phyloP scores from a whole-genome alignment of 1,284 basidiomycete genomes.

The Apiotrichum brassicae region DNA sequence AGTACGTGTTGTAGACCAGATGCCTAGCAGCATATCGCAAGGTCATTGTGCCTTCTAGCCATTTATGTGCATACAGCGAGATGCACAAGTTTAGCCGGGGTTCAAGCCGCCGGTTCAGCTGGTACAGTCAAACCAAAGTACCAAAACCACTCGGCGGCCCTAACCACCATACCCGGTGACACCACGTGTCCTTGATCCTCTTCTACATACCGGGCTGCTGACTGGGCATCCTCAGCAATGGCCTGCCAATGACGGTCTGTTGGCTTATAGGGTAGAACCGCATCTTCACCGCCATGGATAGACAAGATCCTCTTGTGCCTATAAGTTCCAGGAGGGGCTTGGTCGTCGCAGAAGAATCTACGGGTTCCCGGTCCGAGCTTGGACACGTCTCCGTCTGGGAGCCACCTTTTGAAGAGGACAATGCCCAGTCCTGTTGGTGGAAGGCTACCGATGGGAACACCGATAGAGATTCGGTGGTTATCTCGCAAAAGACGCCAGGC shows the following conservation, averaged over 20 bases:
- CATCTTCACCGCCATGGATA: slow-evolving; percentile 50
- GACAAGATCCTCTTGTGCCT: slow-evolving; percentile 64
- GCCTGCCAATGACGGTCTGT: slow-evolving; percentile 4
- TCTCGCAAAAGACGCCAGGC: slow-evolving; percentile 12
- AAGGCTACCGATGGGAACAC: slow-evolving; percentile 66
- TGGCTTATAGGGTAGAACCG: slow-evolving; percentile 31
- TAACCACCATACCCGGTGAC: slow-evolving; percentile 1
- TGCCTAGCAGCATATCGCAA: no score
- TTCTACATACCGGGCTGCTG: slow-evolving; percentile 22
- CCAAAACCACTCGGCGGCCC: slow-evolving; percentile 21
- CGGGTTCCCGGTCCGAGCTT: no score
- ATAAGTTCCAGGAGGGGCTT: slow-evolving; percentile 49
- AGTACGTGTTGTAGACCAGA: no score
- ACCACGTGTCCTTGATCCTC: slow-evolving; percentile 4
- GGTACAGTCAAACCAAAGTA: slow-evolving; percentile 30
- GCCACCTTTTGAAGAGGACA: slow-evolving; percentile 47
- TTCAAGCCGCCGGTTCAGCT: no score
- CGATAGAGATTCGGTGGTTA: slow-evolving; percentile 63
- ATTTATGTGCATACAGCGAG: no score
- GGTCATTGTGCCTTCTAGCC: no score
- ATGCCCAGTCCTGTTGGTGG: slow-evolving; percentile 60
- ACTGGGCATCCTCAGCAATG: slow-evolving; percentile 48
- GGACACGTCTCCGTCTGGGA: neutral
- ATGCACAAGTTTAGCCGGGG: no score
- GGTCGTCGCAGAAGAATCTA: no score